phyloP scores from a whole-genome alignment of 768 basidiomycete genomes.

The Pisolithus microcarpus region DNA sequence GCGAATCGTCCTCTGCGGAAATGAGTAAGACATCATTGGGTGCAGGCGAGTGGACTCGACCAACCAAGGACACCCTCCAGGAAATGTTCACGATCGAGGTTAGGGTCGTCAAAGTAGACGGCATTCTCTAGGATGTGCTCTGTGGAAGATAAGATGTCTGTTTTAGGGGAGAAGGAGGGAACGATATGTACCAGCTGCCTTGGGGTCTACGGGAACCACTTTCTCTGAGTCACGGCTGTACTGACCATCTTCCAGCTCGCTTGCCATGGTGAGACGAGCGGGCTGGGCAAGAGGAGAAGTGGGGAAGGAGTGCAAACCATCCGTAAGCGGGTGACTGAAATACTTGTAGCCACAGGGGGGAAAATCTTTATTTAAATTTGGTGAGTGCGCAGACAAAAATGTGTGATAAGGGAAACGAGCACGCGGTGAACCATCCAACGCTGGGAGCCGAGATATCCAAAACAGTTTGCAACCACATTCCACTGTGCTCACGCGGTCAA shows the following conservation, averaged over 20 bases:
- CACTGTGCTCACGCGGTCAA: too few species aligned
- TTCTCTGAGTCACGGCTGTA: constrained; percentile 13
- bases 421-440: too few species aligned
- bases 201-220: neutral
- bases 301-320: neutral
- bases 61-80: constrained; percentile 15
- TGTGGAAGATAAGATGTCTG: neutral
- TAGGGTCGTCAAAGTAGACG: constrained; percentile 31
- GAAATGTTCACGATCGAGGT: constrained; percentile 22
- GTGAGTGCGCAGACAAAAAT: too few species aligned
- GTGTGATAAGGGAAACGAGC: too few species aligned
- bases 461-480: too few species aligned
- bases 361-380: too few species aligned
- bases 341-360: neutral
- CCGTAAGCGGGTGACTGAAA: neutral
- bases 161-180: neutral
- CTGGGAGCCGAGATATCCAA: too few species aligned
- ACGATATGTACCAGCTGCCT: constrained; percentile 4
- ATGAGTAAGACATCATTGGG: constrained; percentile 10
- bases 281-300: neutral
- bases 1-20: constrained; percentile 60
- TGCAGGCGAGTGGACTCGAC: neutral
- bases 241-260: neutral
- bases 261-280: constrained; percentile 10
- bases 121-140: constrained; percentile 1